Evolutionary conservation across 2,329 filamentous ascomycete species (phyloP).

Genomic region (Paecilomyces sp.): DNA sequence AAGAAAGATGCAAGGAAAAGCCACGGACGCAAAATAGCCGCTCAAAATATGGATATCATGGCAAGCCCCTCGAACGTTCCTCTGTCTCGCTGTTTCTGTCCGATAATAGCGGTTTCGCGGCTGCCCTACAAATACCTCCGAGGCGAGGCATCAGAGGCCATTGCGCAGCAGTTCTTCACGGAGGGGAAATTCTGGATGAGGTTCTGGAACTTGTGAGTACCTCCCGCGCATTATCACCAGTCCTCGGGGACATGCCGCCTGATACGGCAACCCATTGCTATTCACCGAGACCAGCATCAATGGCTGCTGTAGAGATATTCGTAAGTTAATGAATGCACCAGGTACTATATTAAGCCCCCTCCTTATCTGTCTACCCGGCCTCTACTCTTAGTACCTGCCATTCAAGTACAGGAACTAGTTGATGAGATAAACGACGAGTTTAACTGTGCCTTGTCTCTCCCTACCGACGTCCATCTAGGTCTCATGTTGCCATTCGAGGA

Average conservation of each 20-base stretch:
- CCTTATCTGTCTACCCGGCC: conserved; percentile 41
- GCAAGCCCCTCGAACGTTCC: conserved; percentile 6
- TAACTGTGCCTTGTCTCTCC: conserved; percentile 51
- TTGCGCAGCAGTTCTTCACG: conserved; percentile 34
- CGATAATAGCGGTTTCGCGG: conserved; percentile 29
- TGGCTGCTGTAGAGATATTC: neutral
- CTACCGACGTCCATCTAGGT: conserved; percentile 44
- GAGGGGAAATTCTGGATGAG: conserved; percentile 43
- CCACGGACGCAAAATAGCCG: neutral
- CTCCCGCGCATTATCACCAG: neutral
- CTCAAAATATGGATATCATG: neutral
- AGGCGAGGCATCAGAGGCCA: conserved; percentile 20
- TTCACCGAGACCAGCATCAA: neutral
- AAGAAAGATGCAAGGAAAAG: neutral
- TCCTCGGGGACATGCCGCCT: neutral
- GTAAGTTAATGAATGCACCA: conserved; percentile 23
- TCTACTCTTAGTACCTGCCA: conserved; percentile 59
- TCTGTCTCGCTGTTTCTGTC: conserved; percentile 28
- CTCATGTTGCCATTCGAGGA: conserved; percentile 58
- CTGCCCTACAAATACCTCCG: conserved; percentile 38
- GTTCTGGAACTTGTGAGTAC: conserved; percentile 69
- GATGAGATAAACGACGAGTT: conserved; percentile 53
- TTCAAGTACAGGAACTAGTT: conserved; percentile 60
- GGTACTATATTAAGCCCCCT: conserved; percentile 61
- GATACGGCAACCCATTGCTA: neutral